Base-by-base conservation (phyloP, 306 rosid species). In the Dryas octopetala region DNA sequence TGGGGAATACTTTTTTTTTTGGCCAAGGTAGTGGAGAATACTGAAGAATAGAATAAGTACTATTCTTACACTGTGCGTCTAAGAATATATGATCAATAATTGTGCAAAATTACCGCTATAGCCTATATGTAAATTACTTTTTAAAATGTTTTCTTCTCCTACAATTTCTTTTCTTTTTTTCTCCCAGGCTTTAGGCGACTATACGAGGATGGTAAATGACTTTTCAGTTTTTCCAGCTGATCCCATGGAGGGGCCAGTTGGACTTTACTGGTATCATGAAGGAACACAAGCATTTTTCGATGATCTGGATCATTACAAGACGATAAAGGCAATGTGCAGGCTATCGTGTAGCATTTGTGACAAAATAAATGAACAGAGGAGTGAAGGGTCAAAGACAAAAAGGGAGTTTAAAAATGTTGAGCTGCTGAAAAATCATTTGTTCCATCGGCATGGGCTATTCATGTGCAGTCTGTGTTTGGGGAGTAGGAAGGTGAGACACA, bases 251-350 rank as follows among this genome's bases (percentile, higher is more conserved):
- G 97, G 93, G 75, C 87, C 76, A 80, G 85, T 87, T 76, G 97
- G 91, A 62, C 43, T 80, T 7, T 89, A 80, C 67, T 89, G 97
- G 96, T 88, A 87, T 76, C 93, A 91, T 55, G 93, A 83, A 82
- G 93, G 86, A 79, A 91, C 90, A 49, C 85, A 89, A 44, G 70
- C 87, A n/a, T 91, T 76, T 84, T 91, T 89, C 16, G 97, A 91
- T 71, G 91, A 89, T 50, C 66, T 85, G 70, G 97, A 91, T 80
- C 93, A 89, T n/a, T 91, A 89, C 88, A 89, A 85, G 82, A 89
- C 87, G 89, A 85, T 89, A 86, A 91, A 89, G 85, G 90, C 91
- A 44, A 89, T 87, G 88, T 89, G 93, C 81, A 87, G 86, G 80
- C 88, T 91, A 51, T 71, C 75, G 4, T 71, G 75, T 54, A 23